phyloP scores from a whole-genome alignment of 352 stramenopile genomes.

The Globisporangium mamillatum region DNA sequence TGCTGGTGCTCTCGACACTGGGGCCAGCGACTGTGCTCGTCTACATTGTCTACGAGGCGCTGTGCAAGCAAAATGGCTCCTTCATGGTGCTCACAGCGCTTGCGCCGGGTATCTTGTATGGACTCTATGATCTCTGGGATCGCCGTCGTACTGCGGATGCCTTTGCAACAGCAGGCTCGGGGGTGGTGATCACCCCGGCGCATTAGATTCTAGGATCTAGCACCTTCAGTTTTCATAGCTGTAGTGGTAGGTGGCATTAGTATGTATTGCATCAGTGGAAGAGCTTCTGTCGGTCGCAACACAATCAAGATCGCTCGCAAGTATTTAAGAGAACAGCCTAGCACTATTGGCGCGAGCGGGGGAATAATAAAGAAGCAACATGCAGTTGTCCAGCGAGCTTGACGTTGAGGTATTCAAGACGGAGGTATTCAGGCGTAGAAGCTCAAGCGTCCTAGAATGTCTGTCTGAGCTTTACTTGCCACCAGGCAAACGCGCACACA shows the following conservation, averaged over 20 bases:
- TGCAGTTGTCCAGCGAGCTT: background rate
- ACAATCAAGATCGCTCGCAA: background rate
- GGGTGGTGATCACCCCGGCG: background rate
- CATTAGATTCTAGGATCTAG: no score
- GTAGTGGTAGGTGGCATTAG: no score
- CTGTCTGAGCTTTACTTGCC: background rate
- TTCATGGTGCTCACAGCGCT: background rate
- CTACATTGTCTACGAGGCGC: constrained; percentile 2
- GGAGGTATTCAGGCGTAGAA: background rate
- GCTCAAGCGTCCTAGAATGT: background rate
- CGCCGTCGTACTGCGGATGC: background rate
- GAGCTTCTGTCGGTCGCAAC: no score
- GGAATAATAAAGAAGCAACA: background rate
- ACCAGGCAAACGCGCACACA: background rate
- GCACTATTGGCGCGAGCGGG: background rate
- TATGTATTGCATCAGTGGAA: no score
- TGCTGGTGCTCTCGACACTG: constrained; percentile 14
- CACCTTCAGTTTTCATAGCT: no score
- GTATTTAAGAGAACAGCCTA: background rate
- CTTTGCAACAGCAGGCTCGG: background rate
- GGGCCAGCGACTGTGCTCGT: constrained; percentile 7
- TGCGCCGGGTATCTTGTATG: background rate
- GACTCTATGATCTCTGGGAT: constrained; percentile 1
- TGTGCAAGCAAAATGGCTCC: background rate
- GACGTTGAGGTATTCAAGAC: background rate